Evolutionary conservation across 176 grass and related monocot genomes (phyloP), one percentile per base, ranked within the genome.

Genomic region (Cenchrus americanus): DNA sequence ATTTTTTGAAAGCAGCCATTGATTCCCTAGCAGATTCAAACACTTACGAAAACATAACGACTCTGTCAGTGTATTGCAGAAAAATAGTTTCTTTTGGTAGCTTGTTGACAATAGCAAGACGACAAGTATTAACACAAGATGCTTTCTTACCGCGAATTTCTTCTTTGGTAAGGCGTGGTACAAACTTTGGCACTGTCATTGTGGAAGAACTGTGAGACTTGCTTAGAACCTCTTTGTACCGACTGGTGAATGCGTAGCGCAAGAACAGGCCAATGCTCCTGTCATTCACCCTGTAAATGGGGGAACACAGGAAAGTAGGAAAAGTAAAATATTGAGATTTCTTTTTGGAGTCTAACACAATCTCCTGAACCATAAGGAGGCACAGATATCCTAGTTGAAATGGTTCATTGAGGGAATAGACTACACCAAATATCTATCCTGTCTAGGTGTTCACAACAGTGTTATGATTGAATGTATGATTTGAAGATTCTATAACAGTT

Each of bases 151-250:
- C 80, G 71, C 82, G 91, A 74, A 70, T 79, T 77, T 95, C 92
- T 82, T 95, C 96, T 83, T 90, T 98, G n/a, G 93, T 93, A 46
- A 98, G 96, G 3, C 96, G 89, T 9, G 83, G 66, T 19, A 86
- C 75, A n/a, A 98, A 93, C 73, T 92, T 98, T 18, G 93, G 91
- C 70, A 90, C 49, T 37, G 87, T 89, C 41, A 77, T 74, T 12
- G 76, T 73, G 21, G 91, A 84, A 74, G 91, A 88, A 55, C 86
- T 87, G 74, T 98, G 96, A 30, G 93, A 93, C 76, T 98, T 98
- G 91, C 96, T 95, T 49, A 98, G 80, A 80, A 98, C 82, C 55
- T 98, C 96, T 80, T 93, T 88, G 96, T 98, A 98, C 65, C 96
- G 85, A 66, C 87, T 87, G 26, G 80, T 87, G 83, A 98, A 98